Conservation (phyloP, 2,329 filamentous ascomycete species). For the Aspergillus sp. region DNA sequence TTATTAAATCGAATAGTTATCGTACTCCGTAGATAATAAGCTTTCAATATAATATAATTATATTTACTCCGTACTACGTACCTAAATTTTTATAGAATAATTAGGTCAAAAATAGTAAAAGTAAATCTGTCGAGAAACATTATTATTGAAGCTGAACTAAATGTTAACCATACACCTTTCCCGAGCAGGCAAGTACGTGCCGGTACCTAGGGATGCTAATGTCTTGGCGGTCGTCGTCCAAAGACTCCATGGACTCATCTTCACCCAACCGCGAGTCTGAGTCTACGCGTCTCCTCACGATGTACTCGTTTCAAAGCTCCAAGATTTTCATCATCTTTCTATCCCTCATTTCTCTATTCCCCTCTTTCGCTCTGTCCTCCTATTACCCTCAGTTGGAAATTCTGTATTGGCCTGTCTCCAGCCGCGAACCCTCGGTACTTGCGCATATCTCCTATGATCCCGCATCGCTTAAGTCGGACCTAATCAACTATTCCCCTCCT, state of each 20-base stretch:
- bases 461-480: conserved; percentile 32
- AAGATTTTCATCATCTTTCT: conserved; percentile 12
- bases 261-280: not conserved
- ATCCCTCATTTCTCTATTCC: conserved; percentile 17
- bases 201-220: not conserved
- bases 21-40: too few species aligned
- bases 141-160: too few species aligned
- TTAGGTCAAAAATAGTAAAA: too few species aligned
- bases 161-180: not conserved
- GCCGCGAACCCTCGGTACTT: conserved; percentile 35
- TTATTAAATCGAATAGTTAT: too few species aligned
- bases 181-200: not conserved
- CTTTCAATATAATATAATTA: too few species aligned
- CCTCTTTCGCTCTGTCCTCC: conserved; percentile 23
- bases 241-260: not conserved
- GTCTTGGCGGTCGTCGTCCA: too few species aligned
- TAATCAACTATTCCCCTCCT: conserved; percentile 42
- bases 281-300: conserved; percentile 7
- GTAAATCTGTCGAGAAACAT: too few species aligned
- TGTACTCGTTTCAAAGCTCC: conserved; percentile 12
- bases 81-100: too few species aligned
- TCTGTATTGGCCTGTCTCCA: conserved; percentile 37
- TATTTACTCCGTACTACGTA: too few species aligned
- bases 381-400: conserved; percentile 31
- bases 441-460: conserved; percentile 45